A percentile compares a stretch with the other conserved stretches of the same genome.
Evolutionary conservation across 2,329 filamentous ascomycete species (phyloP).

Genomic region (Grosmannia huntii): DNA sequence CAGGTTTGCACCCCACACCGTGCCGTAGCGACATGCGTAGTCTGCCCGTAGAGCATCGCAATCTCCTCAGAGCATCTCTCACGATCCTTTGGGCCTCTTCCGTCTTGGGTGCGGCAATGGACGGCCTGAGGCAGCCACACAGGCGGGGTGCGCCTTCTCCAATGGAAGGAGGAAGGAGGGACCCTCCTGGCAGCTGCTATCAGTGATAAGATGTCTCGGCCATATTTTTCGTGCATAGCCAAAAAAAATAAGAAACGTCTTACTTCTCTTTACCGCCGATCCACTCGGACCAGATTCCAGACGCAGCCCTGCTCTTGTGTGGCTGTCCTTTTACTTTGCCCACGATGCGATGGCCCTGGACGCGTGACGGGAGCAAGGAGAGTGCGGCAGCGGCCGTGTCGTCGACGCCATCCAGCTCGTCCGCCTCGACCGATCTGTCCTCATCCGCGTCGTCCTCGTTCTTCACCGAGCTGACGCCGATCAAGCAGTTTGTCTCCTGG

Average conservation of each 20-base stretch:
- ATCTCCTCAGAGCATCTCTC: not conserved
- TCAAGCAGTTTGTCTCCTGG: constrained; percentile 20
- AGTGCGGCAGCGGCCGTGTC: not conserved
- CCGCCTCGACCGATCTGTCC: not conserved
- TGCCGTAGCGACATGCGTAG: no score
- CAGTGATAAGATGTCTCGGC: not conserved
- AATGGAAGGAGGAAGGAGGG: not conserved
- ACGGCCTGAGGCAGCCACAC: not conserved
- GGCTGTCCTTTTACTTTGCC: not conserved
- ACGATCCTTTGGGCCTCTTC: not conserved
- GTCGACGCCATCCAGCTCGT: not conserved
- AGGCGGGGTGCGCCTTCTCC: not conserved
- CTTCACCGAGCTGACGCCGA: not conserved
- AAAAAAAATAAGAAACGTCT: not conserved
- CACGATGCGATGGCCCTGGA: constrained; percentile 11
- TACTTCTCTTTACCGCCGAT: not conserved
- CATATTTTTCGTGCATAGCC: not conserved
- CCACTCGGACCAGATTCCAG: not conserved
- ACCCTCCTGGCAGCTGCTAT: not conserved
- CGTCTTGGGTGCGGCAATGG: not conserved
- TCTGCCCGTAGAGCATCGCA: not conserved
- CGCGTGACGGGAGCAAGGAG: constrained; percentile 3
- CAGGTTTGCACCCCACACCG: no score
- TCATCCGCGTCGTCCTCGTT: not conserved
- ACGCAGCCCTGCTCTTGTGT: not conserved